Base-by-base conservation (phyloP, 192 early-diverging fungal species). In the Lobosporangium transversale region DNA sequence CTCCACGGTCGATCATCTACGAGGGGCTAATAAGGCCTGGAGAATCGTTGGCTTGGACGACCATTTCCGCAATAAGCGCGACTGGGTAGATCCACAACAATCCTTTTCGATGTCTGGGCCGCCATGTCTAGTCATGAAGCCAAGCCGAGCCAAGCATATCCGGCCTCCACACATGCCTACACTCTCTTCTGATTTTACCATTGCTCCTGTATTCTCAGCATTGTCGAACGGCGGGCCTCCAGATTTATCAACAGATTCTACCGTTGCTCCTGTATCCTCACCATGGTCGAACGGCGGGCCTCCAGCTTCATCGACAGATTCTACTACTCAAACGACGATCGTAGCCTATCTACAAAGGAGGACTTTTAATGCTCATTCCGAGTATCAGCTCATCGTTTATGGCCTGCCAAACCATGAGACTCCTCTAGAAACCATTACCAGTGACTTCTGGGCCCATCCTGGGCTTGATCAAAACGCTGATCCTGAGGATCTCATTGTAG, bases 181-280 rank as follows among this genome's bases (percentile, higher is more conserved):
- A 3, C 29, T 31, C 2, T 12, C 11, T 18, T 20, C 14, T 17
- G 30, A n/a, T n/a, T n/a, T n/a, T n/a, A n/a, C n/a, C n/a, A n/a
- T n/a, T n/a, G n/a, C n/a, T n/a, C n/a, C n/a, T n/a, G n/a, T n/a
- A n/a, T n/a, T n/a, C n/a, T n/a, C n/a, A n/a, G n/a, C n/a, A 52
- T 70, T 58, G 68, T 33, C 43, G 7, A 71, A 71, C 14, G 45
- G 42, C 0, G 59, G 69, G 0, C 55, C 69, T 18, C 69, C 69
- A 2, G 69, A 35, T 0, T 49, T 48, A 0, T 40, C 26, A 20
- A 71, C 48, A 3, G 53, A n/a, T n/a, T n/a, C n/a, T n/a, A n/a
- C n/a, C n/a, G n/a, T n/a, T n/a, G n/a, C n/a, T n/a, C n/a, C n/a
- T n/a, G n/a, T n/a, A n/a, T n/a, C n/a, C n/a, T n/a, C n/a, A n/a